phyloP scores from a whole-genome alignment of 2,329 filamentous ascomycete genomes.

The Fusarium sp. region DNA sequence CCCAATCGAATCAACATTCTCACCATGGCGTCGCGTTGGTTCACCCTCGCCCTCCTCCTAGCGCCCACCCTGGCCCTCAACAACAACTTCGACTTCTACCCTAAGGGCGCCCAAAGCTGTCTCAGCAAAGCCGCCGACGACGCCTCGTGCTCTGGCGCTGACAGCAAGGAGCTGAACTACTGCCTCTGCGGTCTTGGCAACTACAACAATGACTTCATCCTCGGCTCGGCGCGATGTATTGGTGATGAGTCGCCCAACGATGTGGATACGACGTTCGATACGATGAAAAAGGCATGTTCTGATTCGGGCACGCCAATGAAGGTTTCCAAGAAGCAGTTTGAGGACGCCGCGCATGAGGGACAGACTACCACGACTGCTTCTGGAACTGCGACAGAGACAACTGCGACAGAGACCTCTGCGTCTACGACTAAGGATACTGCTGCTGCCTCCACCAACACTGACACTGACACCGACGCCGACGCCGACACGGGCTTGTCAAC shows the following conservation, averaged over 20 bases:
- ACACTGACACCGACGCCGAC: not conserved
- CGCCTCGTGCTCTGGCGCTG: slow-evolving; percentile 55
- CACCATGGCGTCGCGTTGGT: slow-evolving; percentile 44
- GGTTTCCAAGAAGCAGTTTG: slow-evolving; percentile 56
- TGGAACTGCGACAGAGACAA: not conserved
- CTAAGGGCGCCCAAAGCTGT: slow-evolving; percentile 52
- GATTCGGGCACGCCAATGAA: slow-evolving; percentile 57
- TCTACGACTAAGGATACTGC: not conserved
- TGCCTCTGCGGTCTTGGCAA: slow-evolving; percentile 57
- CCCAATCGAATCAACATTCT: not conserved
- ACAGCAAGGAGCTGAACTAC: slow-evolving; percentile 55
- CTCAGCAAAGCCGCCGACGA: slow-evolving; percentile 54
- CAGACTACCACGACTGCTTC: not conserved
- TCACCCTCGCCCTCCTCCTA: slow-evolving; percentile 48
- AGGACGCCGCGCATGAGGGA: slow-evolving; percentile 42
- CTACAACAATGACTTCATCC: slow-evolving; percentile 62
- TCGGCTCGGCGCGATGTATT: slow-evolving; percentile 59
- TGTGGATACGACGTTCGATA: slow-evolving; percentile 56
- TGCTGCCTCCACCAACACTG: not conserved
- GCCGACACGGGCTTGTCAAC: slow-evolving; percentile 46
- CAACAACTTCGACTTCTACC: slow-evolving; percentile 51
- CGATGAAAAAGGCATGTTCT: slow-evolving; percentile 57
- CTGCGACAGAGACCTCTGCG: not conserved
- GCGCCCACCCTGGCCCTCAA: slow-evolving; percentile 37
- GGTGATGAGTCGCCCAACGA: slow-evolving; percentile 50